Evolutionary conservation across 495 filamentous ascomycete genomes (phyloP).

Genomic region (Neurospora sp.): DNA sequence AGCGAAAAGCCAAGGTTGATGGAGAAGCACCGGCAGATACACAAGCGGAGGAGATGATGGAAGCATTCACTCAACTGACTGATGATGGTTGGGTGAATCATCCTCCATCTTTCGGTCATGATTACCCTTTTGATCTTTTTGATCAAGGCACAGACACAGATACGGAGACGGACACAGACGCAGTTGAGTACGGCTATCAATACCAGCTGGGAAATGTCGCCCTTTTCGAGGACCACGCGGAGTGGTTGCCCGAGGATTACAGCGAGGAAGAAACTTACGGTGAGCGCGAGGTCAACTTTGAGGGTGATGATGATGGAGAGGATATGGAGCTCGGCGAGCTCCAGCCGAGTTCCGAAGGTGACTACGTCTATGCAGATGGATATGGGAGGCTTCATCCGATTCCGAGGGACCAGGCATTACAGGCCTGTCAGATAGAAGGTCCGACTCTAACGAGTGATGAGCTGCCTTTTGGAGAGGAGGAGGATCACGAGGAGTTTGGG

Average conservation of each 20-base stretch:
- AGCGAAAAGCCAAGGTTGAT: not conserved
- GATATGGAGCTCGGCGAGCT: not conserved
- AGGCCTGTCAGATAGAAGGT: not conserved
- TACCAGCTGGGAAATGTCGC: not conserved
- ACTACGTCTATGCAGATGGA: conserved; percentile 19
- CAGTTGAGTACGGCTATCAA: not conserved
- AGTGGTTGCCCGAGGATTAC: not conserved
- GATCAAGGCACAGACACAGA: not conserved
- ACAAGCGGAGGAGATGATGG: not conserved
- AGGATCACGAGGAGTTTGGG: not conserved
- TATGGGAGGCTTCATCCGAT: conserved; percentile 13
- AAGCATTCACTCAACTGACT: not conserved
- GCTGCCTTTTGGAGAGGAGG: not conserved
- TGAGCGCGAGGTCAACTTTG: not conserved
- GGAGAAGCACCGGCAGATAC: not conserved
- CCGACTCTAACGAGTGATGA: not conserved
- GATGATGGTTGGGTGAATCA: not conserved
- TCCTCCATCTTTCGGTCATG: not conserved
- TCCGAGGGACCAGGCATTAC: not conserved
- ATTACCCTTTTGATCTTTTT: not conserved
- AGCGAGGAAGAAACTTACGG: not conserved
- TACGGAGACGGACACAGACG: not conserved
- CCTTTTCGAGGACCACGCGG: not conserved
- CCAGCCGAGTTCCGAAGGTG: conserved; percentile 11
- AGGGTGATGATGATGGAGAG: not conserved